Base-by-base conservation (phyloP, 371 early-diverging fungal genomes). In the Globomyces sp. region DNA sequence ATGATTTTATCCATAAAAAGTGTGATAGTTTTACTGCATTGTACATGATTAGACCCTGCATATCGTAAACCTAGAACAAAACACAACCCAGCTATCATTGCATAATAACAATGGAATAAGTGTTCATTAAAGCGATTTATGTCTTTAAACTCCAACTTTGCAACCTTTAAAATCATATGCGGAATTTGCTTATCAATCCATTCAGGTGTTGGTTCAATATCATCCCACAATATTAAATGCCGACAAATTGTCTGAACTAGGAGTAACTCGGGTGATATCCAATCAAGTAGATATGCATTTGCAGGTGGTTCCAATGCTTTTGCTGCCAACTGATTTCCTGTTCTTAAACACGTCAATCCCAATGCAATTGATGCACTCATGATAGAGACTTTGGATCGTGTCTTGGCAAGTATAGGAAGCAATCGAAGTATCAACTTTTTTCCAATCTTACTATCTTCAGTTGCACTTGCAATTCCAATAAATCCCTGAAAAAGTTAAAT, bases 311-410 rank as follows among this genome's bases (percentile, higher is more conserved):
- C 73, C 9, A 96, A 76, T 8, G 80, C 75, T 9, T 81, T 75
- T 0, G 93, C 92, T 0, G 91, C 80, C 11, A 74, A 62, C 2
- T 46, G 45, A 62, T 92, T 85, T 67, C 89, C 85, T 6, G 93
- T 89, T 52, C 88, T 90, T 40, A 95, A 76, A 68, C 87, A 94
- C 77, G 90, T 87, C 10, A 96, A 74, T 0, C 86, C 92, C 10
- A 96, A 70, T 0, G 96, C 95, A n/a, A 93, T 79, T 0, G 85
- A 86, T 0, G 92, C 90, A 13, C 88, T 87, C 4, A 86, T 78
- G 0, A 89, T 83, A 0, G 61, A 67, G 24, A 24, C 24, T 24
- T 24, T 62, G 57, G 13, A 57, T 46, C 2, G 41, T 45, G 13
- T 66, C 69, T n/a, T 65, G 41, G 10, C 46, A 45, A 8, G 65